Evolutionary conservation across 202 grass and related monocot species (phyloP).

Genomic region (Schoenoplectus tabernaemontani): DNA sequence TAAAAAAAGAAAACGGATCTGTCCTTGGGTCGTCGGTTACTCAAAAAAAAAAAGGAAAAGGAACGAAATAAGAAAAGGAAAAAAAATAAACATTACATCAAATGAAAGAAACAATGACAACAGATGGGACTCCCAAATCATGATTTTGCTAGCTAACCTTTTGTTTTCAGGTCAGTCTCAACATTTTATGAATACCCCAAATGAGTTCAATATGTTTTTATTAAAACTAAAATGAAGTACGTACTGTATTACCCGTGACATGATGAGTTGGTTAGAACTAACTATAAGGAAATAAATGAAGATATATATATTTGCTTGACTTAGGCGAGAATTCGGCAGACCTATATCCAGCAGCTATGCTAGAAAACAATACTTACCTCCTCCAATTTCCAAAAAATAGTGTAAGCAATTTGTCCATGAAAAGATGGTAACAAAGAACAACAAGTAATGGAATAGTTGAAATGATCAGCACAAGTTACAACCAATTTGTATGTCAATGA

Average conservation of each 20-base stretch:
- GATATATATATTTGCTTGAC: background rate
- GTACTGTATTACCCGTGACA: slow-evolving; percentile 2
- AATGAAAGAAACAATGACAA: background rate
- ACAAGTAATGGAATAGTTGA: background rate
- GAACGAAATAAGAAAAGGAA: background rate
- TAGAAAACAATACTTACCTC: background rate
- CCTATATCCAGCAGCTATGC: background rate
- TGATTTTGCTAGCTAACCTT: background rate
- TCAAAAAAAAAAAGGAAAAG: background rate
- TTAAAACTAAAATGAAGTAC: background rate
- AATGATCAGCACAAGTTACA: background rate
- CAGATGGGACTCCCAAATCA: background rate
- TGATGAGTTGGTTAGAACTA: background rate
- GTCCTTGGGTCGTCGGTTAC: background rate
- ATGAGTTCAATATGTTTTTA: background rate
- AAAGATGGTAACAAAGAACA: background rate
- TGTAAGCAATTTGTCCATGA: background rate
- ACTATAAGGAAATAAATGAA: background rate
- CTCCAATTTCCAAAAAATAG: background rate
- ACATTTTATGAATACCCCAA: background rate
- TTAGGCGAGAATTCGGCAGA: background rate
- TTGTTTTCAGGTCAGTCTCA: background rate
- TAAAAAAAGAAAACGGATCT: background rate
- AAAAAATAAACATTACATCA: background rate
- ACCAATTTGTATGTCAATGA: background rate